Conservation (phyloP, 1,284 basidiomycete species). For the Fomes fomentarius region DNA sequence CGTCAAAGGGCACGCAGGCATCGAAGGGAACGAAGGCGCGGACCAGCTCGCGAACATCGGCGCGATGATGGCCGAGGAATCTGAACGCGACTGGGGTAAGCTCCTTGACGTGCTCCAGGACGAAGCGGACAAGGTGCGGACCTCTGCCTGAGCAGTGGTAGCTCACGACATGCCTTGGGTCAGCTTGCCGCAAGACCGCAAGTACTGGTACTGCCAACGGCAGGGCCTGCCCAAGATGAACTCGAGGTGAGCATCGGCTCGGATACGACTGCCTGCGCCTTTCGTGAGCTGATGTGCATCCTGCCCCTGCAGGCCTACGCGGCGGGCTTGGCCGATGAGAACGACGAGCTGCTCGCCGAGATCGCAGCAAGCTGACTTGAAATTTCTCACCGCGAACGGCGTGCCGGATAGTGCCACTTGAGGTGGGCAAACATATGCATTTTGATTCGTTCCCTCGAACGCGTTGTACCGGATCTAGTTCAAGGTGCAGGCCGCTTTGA, state of each 20-base stretch:
- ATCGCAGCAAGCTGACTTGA: background rate
- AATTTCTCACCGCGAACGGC: too few species aligned
- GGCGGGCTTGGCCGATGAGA: constrained; percentile 13
- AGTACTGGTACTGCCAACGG: background rate
- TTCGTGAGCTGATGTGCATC: constrained; percentile 39
- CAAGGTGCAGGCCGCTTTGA: too few species aligned
- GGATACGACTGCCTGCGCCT: background rate
- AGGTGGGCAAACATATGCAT: too few species aligned
- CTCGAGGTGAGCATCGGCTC: constrained; percentile 7
- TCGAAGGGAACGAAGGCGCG: constrained; percentile 79
- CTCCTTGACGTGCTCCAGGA: constrained; percentile 10
- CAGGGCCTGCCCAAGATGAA: constrained; percentile 3
- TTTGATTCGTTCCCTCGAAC: too few species aligned
- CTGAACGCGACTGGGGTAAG: constrained; percentile 61
- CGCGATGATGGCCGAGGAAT: constrained; percentile 36
- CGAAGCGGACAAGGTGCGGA: background rate
- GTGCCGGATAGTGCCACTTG: too few species aligned
- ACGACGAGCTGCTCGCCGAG: constrained; percentile 18
- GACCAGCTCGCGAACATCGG: constrained; percentile 71
- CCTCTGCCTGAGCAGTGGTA: background rate
- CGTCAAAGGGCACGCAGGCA: constrained; percentile 74
- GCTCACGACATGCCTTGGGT: background rate
- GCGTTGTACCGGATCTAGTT: too few species aligned
- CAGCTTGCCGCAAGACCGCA: background rate
- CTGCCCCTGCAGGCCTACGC: constrained; percentile 49